These are phyloP conservation scores for Ordospora pajunii DNA, from an alignment of 371 early-diverging fungal genomes.

Conservation along the genomic window DNA sequence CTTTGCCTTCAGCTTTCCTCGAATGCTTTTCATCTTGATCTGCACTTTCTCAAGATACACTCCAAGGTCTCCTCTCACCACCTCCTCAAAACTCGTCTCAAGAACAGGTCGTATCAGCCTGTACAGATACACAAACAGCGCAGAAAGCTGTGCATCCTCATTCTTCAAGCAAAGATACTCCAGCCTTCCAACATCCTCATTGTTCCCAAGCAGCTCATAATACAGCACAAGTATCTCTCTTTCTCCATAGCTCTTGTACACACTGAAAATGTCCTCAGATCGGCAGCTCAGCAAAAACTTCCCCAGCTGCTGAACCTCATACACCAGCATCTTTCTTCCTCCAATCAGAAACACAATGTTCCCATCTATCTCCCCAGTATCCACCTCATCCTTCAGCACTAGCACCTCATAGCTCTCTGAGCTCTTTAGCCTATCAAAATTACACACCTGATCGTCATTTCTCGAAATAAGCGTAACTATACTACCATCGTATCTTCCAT, in stretches of 20 bases:
- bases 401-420: slow-evolving; percentile 46
- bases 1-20: slow-evolving; percentile 10
- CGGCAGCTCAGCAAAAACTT: slow-evolving; percentile 31
- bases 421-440: slow-evolving; percentile 30
- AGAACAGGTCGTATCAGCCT: slow-evolving; percentile 10
- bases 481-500: slow-evolving; percentile 19
- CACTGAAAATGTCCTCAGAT: slow-evolving; percentile 35
- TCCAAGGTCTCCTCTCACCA: slow-evolving; percentile 9
- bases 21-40: slow-evolving; percentile 23
- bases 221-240: slow-evolving; percentile 34
- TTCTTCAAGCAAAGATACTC: slow-evolving; percentile 46
- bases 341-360: slow-evolving; percentile 21
- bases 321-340: slow-evolving; percentile 12
- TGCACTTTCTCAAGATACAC: background rate
- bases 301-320: slow-evolving; percentile 34
- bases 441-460: slow-evolving; percentile 44
- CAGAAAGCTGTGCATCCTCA: slow-evolving; percentile 20
- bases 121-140: slow-evolving; percentile 34
- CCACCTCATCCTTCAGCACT: background rate
- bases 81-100: background rate
- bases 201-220: slow-evolving; percentile 24
- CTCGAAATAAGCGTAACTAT: slow-evolving; percentile 14
- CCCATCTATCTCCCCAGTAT: background rate
- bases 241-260: slow-evolving; percentile 47
- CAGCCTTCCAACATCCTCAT: slow-evolving; percentile 31